A percentile compares a stretch with the other conserved stretches of the same genome.
These are phyloP conservation scores for Termitomyces sp. DNA, from an alignment of 768 basidiomycete species.

Conservation along the genomic window DNA sequence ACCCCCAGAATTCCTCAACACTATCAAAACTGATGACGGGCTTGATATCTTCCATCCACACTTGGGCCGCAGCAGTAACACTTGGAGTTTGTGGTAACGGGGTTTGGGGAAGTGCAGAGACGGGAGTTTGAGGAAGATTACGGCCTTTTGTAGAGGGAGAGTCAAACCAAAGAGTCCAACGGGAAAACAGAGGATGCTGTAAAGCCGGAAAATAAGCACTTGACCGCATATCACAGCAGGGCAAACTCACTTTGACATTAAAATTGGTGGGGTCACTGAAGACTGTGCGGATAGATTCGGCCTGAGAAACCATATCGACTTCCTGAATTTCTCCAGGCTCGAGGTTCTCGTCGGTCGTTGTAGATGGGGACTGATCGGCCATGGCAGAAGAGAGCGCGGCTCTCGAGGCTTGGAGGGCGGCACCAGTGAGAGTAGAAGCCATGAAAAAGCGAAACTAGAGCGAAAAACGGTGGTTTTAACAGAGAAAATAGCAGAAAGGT, in stretches of 20 bases:
- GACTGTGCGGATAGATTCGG: conserved; percentile 82
- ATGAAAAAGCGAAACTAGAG: conserved; percentile 13
- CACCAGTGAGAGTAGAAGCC: conserved; percentile 50
- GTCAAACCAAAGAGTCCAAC: conserved; percentile 99
- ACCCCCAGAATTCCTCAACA: conserved; percentile 99
- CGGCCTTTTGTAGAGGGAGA: conserved; percentile 89
- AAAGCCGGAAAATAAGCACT: neutral
- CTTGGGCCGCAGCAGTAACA: conserved; percentile 68
- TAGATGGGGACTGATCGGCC: conserved; percentile 38
- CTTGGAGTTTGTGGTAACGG: conserved; percentile 71
- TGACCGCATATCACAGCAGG: neutral
- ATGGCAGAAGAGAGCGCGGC: conserved; percentile 74
- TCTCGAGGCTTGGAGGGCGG: conserved; percentile 74
- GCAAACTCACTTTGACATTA: conserved; percentile 82
- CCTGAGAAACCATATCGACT: conserved; percentile 78
- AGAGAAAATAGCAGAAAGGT: neutral
- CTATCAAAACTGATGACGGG: conserved; percentile 93
- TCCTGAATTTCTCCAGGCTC: conserved; percentile 89
- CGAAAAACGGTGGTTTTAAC: neutral
- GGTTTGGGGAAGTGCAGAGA: conserved; percentile 72
- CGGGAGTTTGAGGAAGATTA: conserved; percentile 79
- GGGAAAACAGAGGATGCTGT: conserved; percentile 89
- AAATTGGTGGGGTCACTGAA: conserved; percentile 91
- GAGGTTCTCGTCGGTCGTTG: conserved; percentile 29
- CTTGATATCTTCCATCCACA: conserved; percentile 99